A percentile compares a stretch with the other conserved stretches of the same genome.
Evolutionary conservation across 2,329 filamentous ascomycete species (phyloP).

Genomic region (Bipolaris cookei): DNA sequence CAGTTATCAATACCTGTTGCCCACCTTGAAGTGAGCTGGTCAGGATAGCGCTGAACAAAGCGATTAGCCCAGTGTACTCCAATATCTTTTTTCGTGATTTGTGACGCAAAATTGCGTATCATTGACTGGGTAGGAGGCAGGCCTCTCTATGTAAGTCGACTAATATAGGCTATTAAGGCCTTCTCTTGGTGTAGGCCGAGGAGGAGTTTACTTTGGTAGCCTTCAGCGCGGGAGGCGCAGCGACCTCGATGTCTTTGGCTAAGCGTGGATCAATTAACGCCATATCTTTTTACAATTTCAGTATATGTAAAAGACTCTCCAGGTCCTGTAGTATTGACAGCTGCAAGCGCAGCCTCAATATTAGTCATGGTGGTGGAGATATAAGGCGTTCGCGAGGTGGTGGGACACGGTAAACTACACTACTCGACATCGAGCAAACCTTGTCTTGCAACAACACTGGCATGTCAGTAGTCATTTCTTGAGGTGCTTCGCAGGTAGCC

Average conservation of each 20-base stretch:
- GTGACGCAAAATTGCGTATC: too few species aligned
- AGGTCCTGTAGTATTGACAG: too few species aligned
- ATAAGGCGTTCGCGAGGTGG: background rate
- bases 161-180: background rate
- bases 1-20: constrained; percentile 10
- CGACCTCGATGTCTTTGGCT: background rate
- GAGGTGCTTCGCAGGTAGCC: too few species aligned
- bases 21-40: constrained; percentile 11
- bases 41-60: background rate
- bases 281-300: background rate
- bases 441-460: too few species aligned
- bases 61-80: background rate
- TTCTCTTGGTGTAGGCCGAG: background rate
- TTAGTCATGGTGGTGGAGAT: too few species aligned
- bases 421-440: too few species aligned
- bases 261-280: background rate
- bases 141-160: too few species aligned
- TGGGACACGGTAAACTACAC: background rate
- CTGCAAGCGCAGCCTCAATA: too few species aligned
- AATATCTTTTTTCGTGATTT: background rate
- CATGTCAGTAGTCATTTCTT: too few species aligned
- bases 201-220: background rate
- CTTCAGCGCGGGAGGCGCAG: background rate
- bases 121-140: too few species aligned
- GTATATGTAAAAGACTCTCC: too few species aligned